Evolutionary conservation across 2,329 filamentous ascomycete species (phyloP), one percentile per base, ranked within the genome.

Genomic region (Fusarium pseudoanthophilum): DNA sequence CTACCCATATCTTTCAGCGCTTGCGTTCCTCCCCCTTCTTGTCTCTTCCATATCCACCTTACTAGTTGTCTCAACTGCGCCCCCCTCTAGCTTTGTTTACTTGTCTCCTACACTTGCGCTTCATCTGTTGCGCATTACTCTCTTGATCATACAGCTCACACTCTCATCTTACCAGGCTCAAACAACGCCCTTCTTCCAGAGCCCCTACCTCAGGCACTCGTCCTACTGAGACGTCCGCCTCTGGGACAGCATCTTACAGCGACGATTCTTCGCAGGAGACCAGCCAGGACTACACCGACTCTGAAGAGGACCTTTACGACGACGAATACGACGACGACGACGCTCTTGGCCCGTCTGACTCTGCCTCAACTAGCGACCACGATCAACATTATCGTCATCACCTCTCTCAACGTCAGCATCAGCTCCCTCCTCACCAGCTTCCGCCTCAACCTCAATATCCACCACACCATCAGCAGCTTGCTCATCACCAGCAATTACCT

Each of bases 331-430:
- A 68, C 55, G 82, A 84, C 62, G 83, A 84, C 71, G 86, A 86
- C 78, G 87, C 88, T 40, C 76, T 90, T 71, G 86, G 88, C 5
- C 89, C 89, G 20, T 87, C 85, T 39, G 89, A 91, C 77, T 91
- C 89, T 13, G 89, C 89, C 24, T 91, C 89, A 37, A 71, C 68
- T 14, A 72, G 66, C 52, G 62, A 71, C 21, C 71, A 73, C 59
- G 69, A 69, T 18, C 72, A 64, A n/a, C 71, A 65, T 39, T 75
- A 67, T 34, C 60, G 48, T 79, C 71, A 83, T 79, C 76, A 82
- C 80, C 37, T 77, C 78, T 71, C 73, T 49, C 78, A 74, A 37
- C 80, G 71, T 77, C 81, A 68, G 63, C 81, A 73, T 64, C 81
- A 73, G 81, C 80, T 75, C 77, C 79, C 69, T 75, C 75, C 65